phyloP scores from a whole-genome alignment of 148 eudicot species.

The Rhododendron ferrugineum region DNA sequence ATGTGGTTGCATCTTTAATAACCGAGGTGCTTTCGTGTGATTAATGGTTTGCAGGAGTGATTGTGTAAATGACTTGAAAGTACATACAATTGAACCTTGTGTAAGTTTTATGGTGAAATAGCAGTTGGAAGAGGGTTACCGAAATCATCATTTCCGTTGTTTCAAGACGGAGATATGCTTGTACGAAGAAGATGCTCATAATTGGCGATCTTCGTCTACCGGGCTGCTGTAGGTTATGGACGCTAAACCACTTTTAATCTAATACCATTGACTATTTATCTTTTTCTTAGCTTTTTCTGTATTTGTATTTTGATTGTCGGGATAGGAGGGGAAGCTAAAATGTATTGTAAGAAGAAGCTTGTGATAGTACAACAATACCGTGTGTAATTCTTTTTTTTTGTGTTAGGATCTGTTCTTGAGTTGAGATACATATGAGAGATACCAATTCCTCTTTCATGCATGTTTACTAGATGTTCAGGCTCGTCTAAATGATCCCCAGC shows the following conservation, averaged over 20 bases:
- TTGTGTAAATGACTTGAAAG: neutral
- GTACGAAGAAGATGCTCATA: neutral
- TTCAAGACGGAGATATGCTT: neutral
- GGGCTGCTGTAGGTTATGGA: neutral
- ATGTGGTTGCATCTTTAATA: neutral
- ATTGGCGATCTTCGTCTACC: neutral
- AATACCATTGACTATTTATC: neutral
- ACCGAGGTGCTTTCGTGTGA: neutral
- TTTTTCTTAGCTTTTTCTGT: neutral
- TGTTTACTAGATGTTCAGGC: neutral
- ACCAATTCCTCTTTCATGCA: neutral
- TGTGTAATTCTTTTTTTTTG: neutral
- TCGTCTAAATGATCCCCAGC: neutral
- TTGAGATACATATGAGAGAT: neutral
- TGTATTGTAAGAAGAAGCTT: neutral
- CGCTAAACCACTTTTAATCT: neutral
- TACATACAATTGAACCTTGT: neutral
- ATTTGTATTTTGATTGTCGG: too few species aligned
- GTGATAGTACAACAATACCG: neutral
- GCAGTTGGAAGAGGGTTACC: neutral
- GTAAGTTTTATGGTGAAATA: neutral
- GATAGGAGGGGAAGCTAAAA: neutral
- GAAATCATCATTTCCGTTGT: neutral
- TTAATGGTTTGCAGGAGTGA: slow-evolving; percentile 8
- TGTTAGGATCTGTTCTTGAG: neutral